phyloP scores from a whole-genome alignment of 345 rosid genomes.

The Pugionium cornutum region DNA sequence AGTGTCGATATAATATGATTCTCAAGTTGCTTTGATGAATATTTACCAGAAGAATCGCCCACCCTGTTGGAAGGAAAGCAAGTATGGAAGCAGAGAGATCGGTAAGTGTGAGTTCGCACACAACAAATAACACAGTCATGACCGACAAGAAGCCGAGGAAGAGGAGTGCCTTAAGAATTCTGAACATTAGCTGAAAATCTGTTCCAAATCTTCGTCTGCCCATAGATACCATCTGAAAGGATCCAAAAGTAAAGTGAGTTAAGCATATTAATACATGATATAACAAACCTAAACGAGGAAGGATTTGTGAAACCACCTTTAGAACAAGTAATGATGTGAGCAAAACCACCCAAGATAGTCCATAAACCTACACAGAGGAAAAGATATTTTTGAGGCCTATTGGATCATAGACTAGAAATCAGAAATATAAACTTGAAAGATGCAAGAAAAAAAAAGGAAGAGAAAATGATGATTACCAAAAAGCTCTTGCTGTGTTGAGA shows the following conservation, averaged over 20 bases:
- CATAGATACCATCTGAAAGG: constrained; percentile 72
- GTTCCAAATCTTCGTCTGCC: constrained; percentile 77
- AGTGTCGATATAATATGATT: neutral
- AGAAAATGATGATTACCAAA: constrained; percentile 56
- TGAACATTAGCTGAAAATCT: constrained; percentile 84
- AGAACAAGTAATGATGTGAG: constrained; percentile 61
- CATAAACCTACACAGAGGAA: constrained; percentile 65
- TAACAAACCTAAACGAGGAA: neutral
- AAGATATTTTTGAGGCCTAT: neutral
- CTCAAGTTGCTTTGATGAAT: constrained; percentile 9
- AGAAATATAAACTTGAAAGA: constrained; percentile 1
- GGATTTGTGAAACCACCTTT: constrained; percentile 55
- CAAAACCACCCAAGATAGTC: constrained; percentile 85
- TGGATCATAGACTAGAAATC: neutral
- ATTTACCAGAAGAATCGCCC: constrained; percentile 87
- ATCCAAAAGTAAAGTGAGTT: neutral
- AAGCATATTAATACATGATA: neutral
- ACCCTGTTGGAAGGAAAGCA: constrained; percentile 85
- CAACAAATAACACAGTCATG: constrained; percentile 79
- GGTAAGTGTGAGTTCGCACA: constrained; percentile 55
- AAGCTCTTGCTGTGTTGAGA: constrained; percentile 63
- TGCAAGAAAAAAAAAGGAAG: constrained; percentile 22
- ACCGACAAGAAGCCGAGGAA: constrained; percentile 83
- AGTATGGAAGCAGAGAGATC: constrained; percentile 77
- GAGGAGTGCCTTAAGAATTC: constrained; percentile 89